Evolutionary conservation across 2,329 filamentous ascomycete species (phyloP), one percentile per base, ranked within the genome.

Genomic region (Ophiosphaerella herpotricha): DNA sequence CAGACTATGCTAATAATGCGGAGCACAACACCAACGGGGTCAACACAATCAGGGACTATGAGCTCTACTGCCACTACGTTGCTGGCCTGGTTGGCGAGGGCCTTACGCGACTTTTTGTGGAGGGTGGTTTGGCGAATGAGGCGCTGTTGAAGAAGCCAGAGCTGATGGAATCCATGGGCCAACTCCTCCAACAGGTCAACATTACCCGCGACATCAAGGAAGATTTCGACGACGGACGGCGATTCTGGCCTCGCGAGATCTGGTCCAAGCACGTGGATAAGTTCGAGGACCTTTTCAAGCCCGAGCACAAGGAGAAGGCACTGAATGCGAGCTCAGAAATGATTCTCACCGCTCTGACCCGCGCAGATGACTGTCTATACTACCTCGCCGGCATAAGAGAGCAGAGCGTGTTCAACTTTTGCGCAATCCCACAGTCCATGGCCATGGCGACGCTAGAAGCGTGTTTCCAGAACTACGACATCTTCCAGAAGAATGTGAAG

Each of bases 381-480:
- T 99, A 97, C 77, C 91, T 99, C 78, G 93, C 93, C 5, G 94
- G 90, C 39, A 85, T 99, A 57, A 87, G 88, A 60, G 94, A 99
- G 70, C 94, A 99, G 78, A 96, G 91, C 70, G 91, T 96, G 23
- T 99, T 99, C 85, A 99, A 99, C 82, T 99, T 99, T 74, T 91
- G 91, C 40, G 93, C 93, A 48, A 99, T 99, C 57, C 94, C 94
- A 2, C 94, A 99, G 75, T 81, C 86, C 58, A 99, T 99, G 94
- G 94, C 93, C 45, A 97, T 99, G 72, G 93, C 94, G 7, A 97
- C 93, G 0, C 78, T 97, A 36, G 92, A 97, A 63, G 79, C 91
- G 14, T 89, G 93, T 64, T 99, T 97, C 84, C 88, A 89, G 66
- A 99, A 99, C 75, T 89, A 90, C 18, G 82, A 81, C 52, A 85